A percentile compares a stretch with the other conserved stretches of the same genome.
These are phyloP conservation scores for Pichia gijzeniarum DNA, from an alignment of 805 yeast species.

Conservation along the genomic window DNA sequence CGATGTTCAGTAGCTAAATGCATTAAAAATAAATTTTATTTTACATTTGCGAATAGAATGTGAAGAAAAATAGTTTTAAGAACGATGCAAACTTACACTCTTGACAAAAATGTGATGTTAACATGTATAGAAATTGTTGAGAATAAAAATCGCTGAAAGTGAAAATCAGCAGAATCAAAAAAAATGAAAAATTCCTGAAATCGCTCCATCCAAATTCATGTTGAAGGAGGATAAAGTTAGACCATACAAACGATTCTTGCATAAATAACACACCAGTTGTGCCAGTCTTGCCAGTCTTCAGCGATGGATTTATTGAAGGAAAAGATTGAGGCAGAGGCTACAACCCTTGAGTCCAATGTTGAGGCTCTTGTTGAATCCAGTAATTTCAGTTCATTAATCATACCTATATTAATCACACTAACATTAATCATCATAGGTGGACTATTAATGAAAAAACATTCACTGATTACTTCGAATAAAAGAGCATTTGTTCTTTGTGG, in stretches of 20 bases:
- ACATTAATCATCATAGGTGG: slow-evolving; percentile 11
- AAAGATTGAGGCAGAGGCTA: not conserved
- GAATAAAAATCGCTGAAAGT: not conserved
- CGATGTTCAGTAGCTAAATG: slow-evolving; percentile 33
- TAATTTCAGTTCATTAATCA: slow-evolving; percentile 2
- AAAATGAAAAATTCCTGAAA: too few relatives aligned
- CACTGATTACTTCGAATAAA: slow-evolving; percentile 11
- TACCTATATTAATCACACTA: slow-evolving; percentile 12
- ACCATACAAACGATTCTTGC: too few relatives aligned
- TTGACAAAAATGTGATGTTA: too few relatives aligned
- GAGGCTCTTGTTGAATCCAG: not conserved
- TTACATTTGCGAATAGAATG: slow-evolving; percentile 4
- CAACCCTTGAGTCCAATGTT: not conserved
- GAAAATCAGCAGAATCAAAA: not conserved
- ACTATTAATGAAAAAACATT: slow-evolving; percentile 10
- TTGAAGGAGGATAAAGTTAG: slow-evolving; percentile 4
- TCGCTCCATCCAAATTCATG: too few relatives aligned
- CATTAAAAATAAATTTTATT: slow-evolving; percentile 36
- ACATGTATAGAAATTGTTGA: too few relatives aligned
- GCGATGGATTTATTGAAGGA: slow-evolving; percentile 9
- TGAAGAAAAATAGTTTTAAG: too few relatives aligned
- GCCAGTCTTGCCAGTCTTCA: too few relatives aligned
- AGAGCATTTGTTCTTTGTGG: slow-evolving; percentile 21
- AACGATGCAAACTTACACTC: too few relatives aligned
- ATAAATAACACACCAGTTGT: too few relatives aligned